Evolutionary conservation across 148 eudicot species (phyloP).

Genomic region (Diospyros kaki): DNA sequence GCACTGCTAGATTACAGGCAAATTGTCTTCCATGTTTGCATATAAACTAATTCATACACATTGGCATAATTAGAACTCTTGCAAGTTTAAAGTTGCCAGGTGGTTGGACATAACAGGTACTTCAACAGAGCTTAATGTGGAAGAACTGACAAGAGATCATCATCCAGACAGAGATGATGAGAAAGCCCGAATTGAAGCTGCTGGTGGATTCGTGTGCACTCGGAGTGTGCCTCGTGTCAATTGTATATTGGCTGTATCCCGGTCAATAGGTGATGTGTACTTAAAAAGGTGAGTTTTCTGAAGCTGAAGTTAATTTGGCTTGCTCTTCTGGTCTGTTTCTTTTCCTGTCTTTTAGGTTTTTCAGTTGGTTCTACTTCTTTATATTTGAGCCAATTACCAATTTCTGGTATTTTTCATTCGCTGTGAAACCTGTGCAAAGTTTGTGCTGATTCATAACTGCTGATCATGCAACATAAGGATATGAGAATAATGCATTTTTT

Average conservation of each 20-base stretch:
- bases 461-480: not conserved
- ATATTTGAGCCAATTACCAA: not conserved
- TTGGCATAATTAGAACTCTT: not conserved
- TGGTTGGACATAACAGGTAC: constrained; percentile 1
- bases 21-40: not conserved
- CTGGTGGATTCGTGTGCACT: constrained; percentile 59
- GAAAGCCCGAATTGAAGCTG: constrained; percentile 65
- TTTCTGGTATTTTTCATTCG: not conserved
- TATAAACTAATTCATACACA: not conserved
- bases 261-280: constrained; percentile 31
- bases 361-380: not conserved
- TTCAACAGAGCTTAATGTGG: constrained; percentile 35
- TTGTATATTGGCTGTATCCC: constrained; percentile 48
- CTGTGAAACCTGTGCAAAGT: not conserved
- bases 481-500: not conserved
- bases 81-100: not conserved
- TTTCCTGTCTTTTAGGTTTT: not conserved
- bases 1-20: not conserved
- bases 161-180: constrained; percentile 85
- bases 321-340: not conserved
- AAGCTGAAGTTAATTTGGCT: not conserved
- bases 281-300: constrained; percentile 24
- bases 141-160: constrained; percentile 81
- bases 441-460: not conserved
- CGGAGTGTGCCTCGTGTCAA: constrained; percentile 53